Conservation (phyloP, 495 filamentous ascomycete species). For the Parathielavia appendiculata region DNA sequence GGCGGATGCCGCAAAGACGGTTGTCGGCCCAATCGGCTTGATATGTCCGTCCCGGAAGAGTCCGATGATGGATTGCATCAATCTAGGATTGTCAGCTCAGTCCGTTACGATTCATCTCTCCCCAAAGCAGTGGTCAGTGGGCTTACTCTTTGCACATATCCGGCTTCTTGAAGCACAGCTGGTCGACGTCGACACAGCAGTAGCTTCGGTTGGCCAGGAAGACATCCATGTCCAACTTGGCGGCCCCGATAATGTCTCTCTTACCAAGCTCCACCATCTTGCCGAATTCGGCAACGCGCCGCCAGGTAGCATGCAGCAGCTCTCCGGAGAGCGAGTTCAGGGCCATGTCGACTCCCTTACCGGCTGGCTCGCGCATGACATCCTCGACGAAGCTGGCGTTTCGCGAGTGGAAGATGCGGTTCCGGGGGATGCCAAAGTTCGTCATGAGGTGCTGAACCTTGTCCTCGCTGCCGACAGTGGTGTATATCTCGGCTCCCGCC, state of each 20-base stretch:
- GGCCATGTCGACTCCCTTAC: slow-evolving; percentile 48
- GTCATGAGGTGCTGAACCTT: slow-evolving; percentile 37
- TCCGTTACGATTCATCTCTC: too few species aligned
- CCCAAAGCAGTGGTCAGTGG: too few species aligned
- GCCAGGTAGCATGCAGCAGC: slow-evolving; percentile 44
- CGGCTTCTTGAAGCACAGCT: slow-evolving; percentile 11
- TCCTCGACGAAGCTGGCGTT: slow-evolving; percentile 34
- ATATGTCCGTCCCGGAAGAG: slow-evolving; percentile 35
- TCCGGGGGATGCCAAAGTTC: slow-evolving; percentile 35
- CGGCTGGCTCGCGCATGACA: slow-evolving; percentile 41
- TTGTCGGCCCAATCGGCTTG: background rate
- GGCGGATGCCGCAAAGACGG: too few species aligned
- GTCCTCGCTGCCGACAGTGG: slow-evolving; percentile 41
- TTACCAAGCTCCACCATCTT: slow-evolving; percentile 50
- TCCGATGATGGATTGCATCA: slow-evolving; percentile 20
- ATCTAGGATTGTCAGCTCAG: too few species aligned
- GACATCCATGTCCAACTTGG: slow-evolving; percentile 38
- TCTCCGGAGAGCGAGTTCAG: slow-evolving; percentile 49
- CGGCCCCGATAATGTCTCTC: slow-evolving; percentile 25
- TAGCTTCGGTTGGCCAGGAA: slow-evolving; percentile 43
- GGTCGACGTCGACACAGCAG: slow-evolving; percentile 39
- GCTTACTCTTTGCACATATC: too few species aligned
- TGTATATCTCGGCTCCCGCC: slow-evolving; percentile 30
- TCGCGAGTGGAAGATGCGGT: slow-evolving; percentile 38
- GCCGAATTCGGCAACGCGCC: slow-evolving; percentile 47